Base-by-base conservation (phyloP, 2,329 filamentous ascomycete species). In the Trichoderma hamatum region DNA sequence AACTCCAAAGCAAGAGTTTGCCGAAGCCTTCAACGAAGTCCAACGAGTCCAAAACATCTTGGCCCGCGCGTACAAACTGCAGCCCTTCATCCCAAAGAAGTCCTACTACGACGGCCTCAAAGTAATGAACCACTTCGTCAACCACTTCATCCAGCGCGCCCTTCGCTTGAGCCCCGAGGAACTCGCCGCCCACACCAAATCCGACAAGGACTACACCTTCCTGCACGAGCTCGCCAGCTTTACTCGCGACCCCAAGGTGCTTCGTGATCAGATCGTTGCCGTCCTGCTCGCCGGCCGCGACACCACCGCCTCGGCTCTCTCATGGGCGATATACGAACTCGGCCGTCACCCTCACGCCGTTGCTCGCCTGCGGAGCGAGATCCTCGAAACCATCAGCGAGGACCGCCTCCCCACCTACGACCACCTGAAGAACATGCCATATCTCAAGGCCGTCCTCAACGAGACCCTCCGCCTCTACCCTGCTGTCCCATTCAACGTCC, bases 361-460 rank as follows among this genome's bases (percentile, higher is more conserved):
- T 3, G 78, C 82, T 64, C 92, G 89, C 76, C 84, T 97, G 63
- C 89, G 94, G 28, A 79, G 82, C 28, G 93, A 97, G 79, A 93
- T 97, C 75, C 78, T 89, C 30, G 77, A 85, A 1, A 83, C 83
- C 0, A 86, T 97, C 5, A 94, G 94, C 1, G 78, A 85, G 7
- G 81, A 87, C 16, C 80, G 84, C 6, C 80, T 84, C 3, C 90
- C 90, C 0, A 93, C 90, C 0, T 97, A 96, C 78, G 85, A 88
- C 14, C 88, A 97, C 76, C 84, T 97, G 70, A 97, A 97, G 83
- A 85, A 85, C 72, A 97, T 97, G 93, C 90, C 91, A 74, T 97
- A 95, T 78, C 86, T 96, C 69, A 83, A 88, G 78, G 84, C 90
- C 74, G 81, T 91, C 61, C 85, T 96, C 74, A 91, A 92, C 80